Conservation (phyloP, 106 monocot genomes). For the Vanilla planifolia region DNA sequence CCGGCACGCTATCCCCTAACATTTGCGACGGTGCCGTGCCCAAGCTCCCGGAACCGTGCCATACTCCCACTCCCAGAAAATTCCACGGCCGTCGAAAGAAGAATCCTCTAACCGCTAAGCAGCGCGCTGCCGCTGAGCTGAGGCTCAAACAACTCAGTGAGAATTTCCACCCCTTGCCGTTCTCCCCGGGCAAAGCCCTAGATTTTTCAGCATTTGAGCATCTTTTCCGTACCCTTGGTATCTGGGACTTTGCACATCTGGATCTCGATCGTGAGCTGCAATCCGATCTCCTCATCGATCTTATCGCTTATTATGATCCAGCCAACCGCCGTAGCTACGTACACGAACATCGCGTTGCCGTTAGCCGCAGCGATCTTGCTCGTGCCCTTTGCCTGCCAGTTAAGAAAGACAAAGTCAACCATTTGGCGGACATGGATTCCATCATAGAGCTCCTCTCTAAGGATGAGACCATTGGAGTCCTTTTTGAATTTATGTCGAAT, state of each 20-base stretch:
- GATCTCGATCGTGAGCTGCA: slow-evolving; percentile 27
- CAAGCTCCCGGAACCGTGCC: not conserved
- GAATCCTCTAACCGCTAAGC: slow-evolving; percentile 28
- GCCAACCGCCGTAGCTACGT: slow-evolving; percentile 35
- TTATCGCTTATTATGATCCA: slow-evolving; percentile 63
- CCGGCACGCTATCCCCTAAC: not conserved
- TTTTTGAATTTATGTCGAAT: slow-evolving; percentile 41
- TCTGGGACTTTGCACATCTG: slow-evolving; percentile 57
- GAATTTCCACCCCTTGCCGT: slow-evolving; percentile 28
- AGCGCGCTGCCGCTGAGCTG: slow-evolving; percentile 21
- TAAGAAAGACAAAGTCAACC: slow-evolving; percentile 20
- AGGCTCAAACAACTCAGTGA: slow-evolving; percentile 18
- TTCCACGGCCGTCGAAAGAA: slow-evolving; percentile 5
- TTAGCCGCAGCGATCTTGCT: slow-evolving; percentile 33
- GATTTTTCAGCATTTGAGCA: slow-evolving; percentile 34
- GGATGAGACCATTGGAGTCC: slow-evolving; percentile 16
- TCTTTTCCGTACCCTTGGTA: slow-evolving; percentile 51
- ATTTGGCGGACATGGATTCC: slow-evolving; percentile 1
- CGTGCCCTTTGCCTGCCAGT: slow-evolving; percentile 43
- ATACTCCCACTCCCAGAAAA: not conserved
- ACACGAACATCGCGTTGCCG: slow-evolving; percentile 17
- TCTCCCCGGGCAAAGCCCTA: slow-evolving; percentile 9
- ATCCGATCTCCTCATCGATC: slow-evolving; percentile 37
- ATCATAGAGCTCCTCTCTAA: slow-evolving; percentile 9
- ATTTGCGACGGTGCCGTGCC: not conserved